A percentile compares a stretch with the other conserved stretches of the same genome.
Conservation (phyloP, 805 yeast genomes). For the Cyberlindnera xylosilytica region DNA sequence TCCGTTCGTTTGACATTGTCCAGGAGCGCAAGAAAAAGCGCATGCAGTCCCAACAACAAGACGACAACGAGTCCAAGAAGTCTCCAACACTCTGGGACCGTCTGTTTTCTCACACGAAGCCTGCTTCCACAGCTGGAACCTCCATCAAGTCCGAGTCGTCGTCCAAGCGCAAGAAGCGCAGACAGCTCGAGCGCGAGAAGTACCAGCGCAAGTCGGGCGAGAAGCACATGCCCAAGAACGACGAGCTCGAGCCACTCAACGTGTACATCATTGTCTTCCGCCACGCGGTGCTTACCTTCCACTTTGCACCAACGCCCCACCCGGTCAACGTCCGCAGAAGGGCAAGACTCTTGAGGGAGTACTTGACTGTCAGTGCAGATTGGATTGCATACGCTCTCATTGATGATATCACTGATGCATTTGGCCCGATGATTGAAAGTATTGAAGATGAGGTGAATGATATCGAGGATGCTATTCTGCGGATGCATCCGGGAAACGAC, state of each 20-base stretch:
- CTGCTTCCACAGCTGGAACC: slow-evolving; percentile 9
- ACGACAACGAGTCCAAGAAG: slow-evolving; percentile 7
- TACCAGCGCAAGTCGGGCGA: slow-evolving; percentile 43
- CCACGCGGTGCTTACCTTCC: slow-evolving; percentile 90
- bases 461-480: slow-evolving; percentile 89
- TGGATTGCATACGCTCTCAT: slow-evolving; percentile 97
- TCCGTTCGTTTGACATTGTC: slow-evolving; percentile 77
- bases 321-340: slow-evolving; percentile 94
- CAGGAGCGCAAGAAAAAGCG: slow-evolving; percentile 54
- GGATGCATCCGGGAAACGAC: slow-evolving; percentile 65
- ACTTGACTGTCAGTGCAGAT: slow-evolving; percentile 85
- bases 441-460: slow-evolving; percentile 92
- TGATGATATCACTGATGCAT: slow-evolving; percentile 96
- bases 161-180: slow-evolving; percentile 28
- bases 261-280: slow-evolving; percentile 91
- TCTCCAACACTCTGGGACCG: slow-evolving; percentile 9
- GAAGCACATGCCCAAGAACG: slow-evolving; percentile 40
- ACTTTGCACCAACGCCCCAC: slow-evolving; percentile 92
- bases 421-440: slow-evolving; percentile 93
- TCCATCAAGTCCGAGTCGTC: slow-evolving; percentile 23
- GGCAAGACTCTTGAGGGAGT: slow-evolving; percentile 82
- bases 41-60: neutral
- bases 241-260: slow-evolving; percentile 81
- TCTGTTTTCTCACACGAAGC: slow-evolving; percentile 15
- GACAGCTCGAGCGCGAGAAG: slow-evolving; percentile 33